These are phyloP conservation scores for Metarhizium brunneum DNA, from an alignment of 2,329 filamentous ascomycete genomes.

Conservation along the genomic window DNA sequence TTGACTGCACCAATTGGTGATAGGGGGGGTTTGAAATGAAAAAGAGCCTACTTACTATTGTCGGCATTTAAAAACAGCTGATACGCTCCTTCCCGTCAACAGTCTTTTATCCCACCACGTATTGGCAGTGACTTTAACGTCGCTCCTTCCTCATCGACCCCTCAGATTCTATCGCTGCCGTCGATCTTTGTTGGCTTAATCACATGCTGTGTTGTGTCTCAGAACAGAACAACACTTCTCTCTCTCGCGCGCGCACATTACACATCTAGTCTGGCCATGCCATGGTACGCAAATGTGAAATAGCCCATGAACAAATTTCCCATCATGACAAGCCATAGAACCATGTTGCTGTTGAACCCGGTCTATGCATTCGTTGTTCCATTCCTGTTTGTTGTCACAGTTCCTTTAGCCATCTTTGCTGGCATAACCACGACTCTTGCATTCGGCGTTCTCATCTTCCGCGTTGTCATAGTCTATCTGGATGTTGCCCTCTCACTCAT, in stretches of 20 bases:
- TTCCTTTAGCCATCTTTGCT: constrained; percentile 55
- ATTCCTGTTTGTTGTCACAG: constrained; percentile 51
- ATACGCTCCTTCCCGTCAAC: not conserved
- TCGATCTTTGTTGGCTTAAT: not conserved
- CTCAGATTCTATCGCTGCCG: not conserved
- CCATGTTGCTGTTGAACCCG: constrained; percentile 45
- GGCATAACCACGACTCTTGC: constrained; percentile 54
- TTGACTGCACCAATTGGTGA: not conserved
- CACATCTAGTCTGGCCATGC: not conserved
- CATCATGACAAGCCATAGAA: constrained; percentile 1
- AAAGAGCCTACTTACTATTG: no score
- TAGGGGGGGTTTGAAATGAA: not conserved
- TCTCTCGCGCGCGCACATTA: not conserved
- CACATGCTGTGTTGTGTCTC: not conserved
- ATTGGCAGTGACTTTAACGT: not conserved
- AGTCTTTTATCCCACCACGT: not conserved
- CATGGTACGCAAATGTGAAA: not conserved
- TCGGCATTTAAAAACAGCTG: not conserved
- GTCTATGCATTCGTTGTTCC: constrained; percentile 49
- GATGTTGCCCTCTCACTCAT: constrained; percentile 51
- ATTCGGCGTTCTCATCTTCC: constrained; percentile 50
- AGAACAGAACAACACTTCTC: not conserved
- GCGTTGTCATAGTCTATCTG: constrained; percentile 52
- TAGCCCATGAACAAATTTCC: not conserved
- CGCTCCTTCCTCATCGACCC: not conserved